Evolutionary conservation across 1,139 yeast species (phyloP).

Genomic region (Maudiozyma humilis): DNA sequence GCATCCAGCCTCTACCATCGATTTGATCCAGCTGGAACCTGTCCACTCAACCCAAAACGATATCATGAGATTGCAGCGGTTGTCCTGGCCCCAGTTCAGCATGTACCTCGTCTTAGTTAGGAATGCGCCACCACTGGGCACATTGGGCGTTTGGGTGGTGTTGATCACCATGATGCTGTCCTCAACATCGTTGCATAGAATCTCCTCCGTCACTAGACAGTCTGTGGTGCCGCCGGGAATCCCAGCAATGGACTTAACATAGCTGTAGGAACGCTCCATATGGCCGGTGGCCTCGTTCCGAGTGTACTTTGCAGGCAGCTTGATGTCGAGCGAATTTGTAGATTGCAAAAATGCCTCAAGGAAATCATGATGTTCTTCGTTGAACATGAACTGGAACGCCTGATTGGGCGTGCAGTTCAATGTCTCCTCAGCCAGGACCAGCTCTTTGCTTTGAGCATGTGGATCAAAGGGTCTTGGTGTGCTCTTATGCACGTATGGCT

Average conservation of each 20-base stretch:
- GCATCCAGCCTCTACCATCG: constrained; percentile 85
- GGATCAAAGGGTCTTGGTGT: constrained; percentile 43
- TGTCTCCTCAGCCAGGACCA: constrained; percentile 42
- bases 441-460: constrained; percentile 34
- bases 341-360: constrained; percentile 8
- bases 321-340: constrained; percentile 7
- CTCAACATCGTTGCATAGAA: constrained; percentile 52
- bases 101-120: constrained; percentile 61
- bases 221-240: constrained; percentile 87
- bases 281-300: constrained; percentile 43
- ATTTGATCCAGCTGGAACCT: constrained; percentile 88
- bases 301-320: constrained; percentile 61
- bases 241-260: constrained; percentile 61
- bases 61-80: constrained; percentile 50
- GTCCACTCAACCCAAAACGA: constrained; percentile 81
- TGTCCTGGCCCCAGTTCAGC: constrained; percentile 69
- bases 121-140: constrained; percentile 85
- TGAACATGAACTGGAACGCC: constrained; percentile 62
- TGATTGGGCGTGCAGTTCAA: constrained; percentile 76
- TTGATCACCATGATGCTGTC: constrained; percentile 53
- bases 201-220: constrained; percentile 66
- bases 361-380: constrained; percentile 42
- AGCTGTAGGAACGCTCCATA: constrained; percentile 50
- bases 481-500: constrained; percentile 41
- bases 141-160: constrained; percentile 81